These are phyloP conservation scores for Lindgomyces ingoldianus DNA, from an alignment of 495 filamentous ascomycete genomes.

Conservation along the genomic window DNA sequence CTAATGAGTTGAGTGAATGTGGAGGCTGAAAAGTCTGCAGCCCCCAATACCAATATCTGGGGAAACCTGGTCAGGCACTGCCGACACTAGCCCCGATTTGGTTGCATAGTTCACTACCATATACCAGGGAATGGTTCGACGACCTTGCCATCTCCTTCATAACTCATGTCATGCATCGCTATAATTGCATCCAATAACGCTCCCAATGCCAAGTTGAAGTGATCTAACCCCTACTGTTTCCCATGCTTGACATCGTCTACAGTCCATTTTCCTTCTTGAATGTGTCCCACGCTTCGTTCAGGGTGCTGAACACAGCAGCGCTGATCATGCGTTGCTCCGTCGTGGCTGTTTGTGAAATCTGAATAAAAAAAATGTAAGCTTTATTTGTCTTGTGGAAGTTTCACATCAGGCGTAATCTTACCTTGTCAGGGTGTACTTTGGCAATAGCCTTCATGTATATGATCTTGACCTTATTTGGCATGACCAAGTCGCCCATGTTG, in stretches of 20 bases:
- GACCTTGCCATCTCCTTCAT: no score
- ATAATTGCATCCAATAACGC: background rate
- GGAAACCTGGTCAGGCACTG: background rate
- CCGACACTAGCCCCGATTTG: background rate
- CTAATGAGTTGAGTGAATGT: background rate
- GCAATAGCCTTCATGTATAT: conserved; percentile 98
- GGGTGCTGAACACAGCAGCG: conserved; percentile 81
- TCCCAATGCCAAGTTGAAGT: background rate
- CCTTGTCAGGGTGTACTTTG: conserved; percentile 98
- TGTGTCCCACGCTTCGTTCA: conserved; percentile 98
- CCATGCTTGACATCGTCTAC: conserved; percentile 40
- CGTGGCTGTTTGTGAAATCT: conserved; percentile 86
- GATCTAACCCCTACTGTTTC: background rate
- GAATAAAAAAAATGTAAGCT: conserved; percentile 9
- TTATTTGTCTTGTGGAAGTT: background rate
- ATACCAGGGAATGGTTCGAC: background rate
- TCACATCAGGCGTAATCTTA: conserved; percentile 50
- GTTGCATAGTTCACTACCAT: background rate
- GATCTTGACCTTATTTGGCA: conserved; percentile 92
- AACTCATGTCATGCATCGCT: background rate
- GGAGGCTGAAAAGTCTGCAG: conserved; percentile 1
- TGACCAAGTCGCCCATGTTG: conserved; percentile 83
- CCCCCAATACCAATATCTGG: background rate
- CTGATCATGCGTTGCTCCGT: conserved; percentile 95
- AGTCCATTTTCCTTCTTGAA: conserved; percentile 89